Percentiles rank a stretch among this genome's conserved stretches.
phyloP scores from a whole-genome alignment of 2,329 filamentous ascomycete species.

The Botrytis pseudocinerea region DNA sequence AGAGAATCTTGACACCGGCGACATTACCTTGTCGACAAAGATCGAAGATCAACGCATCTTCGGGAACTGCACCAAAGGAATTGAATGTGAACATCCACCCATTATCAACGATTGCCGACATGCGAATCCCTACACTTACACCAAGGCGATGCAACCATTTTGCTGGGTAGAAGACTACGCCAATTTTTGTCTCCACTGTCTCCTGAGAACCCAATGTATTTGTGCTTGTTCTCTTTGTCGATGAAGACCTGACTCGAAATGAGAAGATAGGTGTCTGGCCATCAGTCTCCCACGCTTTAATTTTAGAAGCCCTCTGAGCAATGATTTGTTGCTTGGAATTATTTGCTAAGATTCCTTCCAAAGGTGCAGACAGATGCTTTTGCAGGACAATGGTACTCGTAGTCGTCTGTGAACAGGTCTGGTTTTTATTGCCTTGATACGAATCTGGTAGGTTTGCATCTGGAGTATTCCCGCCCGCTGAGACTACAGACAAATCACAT shows the following conservation, averaged over 20 bases:
- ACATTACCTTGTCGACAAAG: slow-evolving; percentile 8
- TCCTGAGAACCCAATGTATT: not conserved
- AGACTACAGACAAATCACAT: not conserved
- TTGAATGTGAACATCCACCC: slow-evolving; percentile 6
- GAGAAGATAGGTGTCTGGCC: slow-evolving; percentile 5
- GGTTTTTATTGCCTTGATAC: not conserved
- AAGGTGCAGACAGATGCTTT: not conserved
- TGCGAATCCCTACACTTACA: not conserved
- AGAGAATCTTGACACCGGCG: slow-evolving; percentile 18
- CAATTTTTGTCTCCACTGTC: not conserved
- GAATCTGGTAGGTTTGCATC: not conserved
- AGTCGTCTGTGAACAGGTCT: not conserved
- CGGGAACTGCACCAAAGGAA: not conserved
- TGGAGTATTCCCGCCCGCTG: not conserved
- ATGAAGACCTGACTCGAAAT: not conserved
- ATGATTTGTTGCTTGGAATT: not conserved
- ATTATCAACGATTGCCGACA: not conserved
- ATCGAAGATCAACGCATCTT: slow-evolving; percentile 16
- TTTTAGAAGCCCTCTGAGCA: not conserved
- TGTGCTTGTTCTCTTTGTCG: not conserved
- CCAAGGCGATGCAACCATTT: slow-evolving; percentile 4
- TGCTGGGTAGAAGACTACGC: not conserved
- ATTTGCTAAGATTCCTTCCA: not conserved
- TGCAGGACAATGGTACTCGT: not conserved
- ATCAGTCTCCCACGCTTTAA: not conserved